Conservation (phyloP, 495 filamentous ascomycete genomes). For the Penicillium psychrofluorescens region DNA sequence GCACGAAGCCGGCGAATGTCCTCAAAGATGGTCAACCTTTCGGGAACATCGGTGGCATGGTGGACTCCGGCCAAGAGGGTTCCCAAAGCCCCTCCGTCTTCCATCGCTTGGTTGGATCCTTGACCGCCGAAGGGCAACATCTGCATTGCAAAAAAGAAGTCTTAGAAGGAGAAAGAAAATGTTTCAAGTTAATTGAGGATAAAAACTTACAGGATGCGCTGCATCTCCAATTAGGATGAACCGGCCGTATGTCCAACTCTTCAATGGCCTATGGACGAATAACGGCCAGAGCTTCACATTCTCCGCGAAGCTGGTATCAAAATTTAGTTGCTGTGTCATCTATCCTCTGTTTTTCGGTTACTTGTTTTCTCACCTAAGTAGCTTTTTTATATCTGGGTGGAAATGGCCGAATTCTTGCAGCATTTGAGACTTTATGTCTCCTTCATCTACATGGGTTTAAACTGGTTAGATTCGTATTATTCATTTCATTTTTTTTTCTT, state of each 20-base stretch:
- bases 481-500: no score
- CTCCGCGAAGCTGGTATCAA: conserved; percentile 12
- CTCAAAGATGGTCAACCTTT: neutral
- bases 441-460: no score
- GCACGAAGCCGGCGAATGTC: conserved; percentile 12
- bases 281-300: conserved; percentile 42
- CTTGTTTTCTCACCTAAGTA: conserved; percentile 4
- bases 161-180: no score
- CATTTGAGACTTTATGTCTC: conserved; percentile 8
- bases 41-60: neutral
- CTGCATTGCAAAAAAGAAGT: conserved; percentile 1
- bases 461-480: no score
- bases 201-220: conserved; percentile 35
- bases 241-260: conserved; percentile 29
- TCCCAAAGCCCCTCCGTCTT: conserved; percentile 31
- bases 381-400: conserved; percentile 4
- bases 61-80: conserved; percentile 14
- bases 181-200: no score
- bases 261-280: conserved; percentile 21
- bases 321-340: no score
- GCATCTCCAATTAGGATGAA: conserved; percentile 42
- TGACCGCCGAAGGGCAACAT: conserved; percentile 40
- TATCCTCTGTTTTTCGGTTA: no score
- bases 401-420: conserved; percentile 15
- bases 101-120: conserved; percentile 32